phyloP scores from a whole-genome alignment of 1,139 yeast species.

The Nakaseomyces delphensis region DNA sequence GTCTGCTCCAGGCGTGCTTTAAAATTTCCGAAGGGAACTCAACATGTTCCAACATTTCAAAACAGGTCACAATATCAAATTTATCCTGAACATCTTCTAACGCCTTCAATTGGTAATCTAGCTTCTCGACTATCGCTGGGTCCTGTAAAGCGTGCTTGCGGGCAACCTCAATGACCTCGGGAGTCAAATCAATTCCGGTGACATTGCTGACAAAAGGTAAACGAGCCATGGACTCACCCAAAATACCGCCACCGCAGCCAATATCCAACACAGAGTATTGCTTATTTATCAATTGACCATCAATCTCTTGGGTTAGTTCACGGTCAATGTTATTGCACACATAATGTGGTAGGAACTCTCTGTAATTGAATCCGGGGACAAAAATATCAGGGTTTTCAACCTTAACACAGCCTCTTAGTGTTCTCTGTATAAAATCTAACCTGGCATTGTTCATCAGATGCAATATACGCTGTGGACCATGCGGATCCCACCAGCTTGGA shows the following conservation, averaged over 20 bases:
- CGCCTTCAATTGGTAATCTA: slow-evolving; percentile 51
- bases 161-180: slow-evolving; percentile 77
- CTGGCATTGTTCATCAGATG: slow-evolving; percentile 90
- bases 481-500: slow-evolving; percentile 90
- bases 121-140: slow-evolving; percentile 47
- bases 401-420: slow-evolving; percentile 41
- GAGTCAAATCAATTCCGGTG: slow-evolving; percentile 76
- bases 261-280: slow-evolving; percentile 59
- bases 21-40: slow-evolving; percentile 71
- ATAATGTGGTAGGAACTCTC: slow-evolving; percentile 53
- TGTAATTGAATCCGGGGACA: slow-evolving; percentile 65
- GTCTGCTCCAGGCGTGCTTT: slow-evolving; percentile 53
- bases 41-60: slow-evolving; percentile 93
- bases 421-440: slow-evolving; percentile 72
- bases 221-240: slow-evolving; percentile 81
- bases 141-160: slow-evolving; percentile 56
- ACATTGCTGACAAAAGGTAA: slow-evolving; percentile 55
- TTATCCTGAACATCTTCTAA: slow-evolving; percentile 48
- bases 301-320: slow-evolving; percentile 40
- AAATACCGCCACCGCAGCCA: slow-evolving; percentile 97
- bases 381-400: slow-evolving; percentile 42
- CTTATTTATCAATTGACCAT: slow-evolving; percentile 35
- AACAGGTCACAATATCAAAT: slow-evolving; percentile 77
- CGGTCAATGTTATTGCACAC: slow-evolving; percentile 41
- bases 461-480: slow-evolving; percentile 85